Conservation (phyloP, 2,329 filamentous ascomycete genomes). For the Phyllosticta citribraziliensis region DNA sequence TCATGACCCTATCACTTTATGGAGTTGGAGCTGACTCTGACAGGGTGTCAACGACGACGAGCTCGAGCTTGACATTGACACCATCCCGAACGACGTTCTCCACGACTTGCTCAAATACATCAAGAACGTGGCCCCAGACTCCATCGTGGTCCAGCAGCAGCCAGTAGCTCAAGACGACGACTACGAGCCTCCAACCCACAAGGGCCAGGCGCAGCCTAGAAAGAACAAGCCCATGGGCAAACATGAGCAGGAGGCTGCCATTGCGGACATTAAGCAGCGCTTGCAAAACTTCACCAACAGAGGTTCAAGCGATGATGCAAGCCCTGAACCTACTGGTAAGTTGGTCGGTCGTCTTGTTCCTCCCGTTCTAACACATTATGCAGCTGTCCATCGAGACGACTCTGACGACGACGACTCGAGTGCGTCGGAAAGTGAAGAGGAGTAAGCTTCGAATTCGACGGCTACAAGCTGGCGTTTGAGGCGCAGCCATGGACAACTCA, state of each 20-base stretch:
- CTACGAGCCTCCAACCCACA: conserved; percentile 35
- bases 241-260: conserved; percentile 58
- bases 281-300: conserved; percentile 32
- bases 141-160: conserved; percentile 17
- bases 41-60: conserved; percentile 46
- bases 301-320: conserved; percentile 37
- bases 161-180: conserved; percentile 37
- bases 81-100: conserved; percentile 45
- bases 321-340: conserved; percentile 27
- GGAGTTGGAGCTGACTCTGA: background rate
- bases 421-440: conserved; percentile 44
- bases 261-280: conserved; percentile 52
- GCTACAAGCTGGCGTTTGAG: background rate
- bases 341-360: conserved; percentile 11
- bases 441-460: conserved; percentile 18
- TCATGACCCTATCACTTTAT: no score
- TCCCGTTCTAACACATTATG: background rate
- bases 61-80: conserved; percentile 56
- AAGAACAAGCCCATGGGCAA: conserved; percentile 74
- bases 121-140: conserved; percentile 22
- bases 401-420: conserved; percentile 46
- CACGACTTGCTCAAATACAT: conserved; percentile 48
- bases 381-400: conserved; percentile 28
- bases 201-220: conserved; percentile 45
- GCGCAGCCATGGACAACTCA: background rate